Percentiles rank a stretch among this genome's conserved stretches.
phyloP scores from a whole-genome alignment of 2,329 filamentous ascomycete species.

The Epichloe festucae region DNA sequence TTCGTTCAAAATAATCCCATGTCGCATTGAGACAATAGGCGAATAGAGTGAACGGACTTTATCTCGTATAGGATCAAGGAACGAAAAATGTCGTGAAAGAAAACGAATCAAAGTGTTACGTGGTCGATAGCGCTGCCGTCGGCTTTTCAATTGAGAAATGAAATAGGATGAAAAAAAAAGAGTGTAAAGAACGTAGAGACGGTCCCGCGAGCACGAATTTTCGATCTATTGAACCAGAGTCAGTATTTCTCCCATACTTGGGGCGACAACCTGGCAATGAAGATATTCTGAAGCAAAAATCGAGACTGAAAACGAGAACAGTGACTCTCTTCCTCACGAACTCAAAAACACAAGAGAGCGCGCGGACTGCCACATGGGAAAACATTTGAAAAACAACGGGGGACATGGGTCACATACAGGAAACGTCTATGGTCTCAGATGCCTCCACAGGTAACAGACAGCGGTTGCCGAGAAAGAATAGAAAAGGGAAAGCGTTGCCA shows the following conservation, averaged over 20 bases:
- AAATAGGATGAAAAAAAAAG: not conserved
- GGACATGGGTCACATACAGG: conserved; percentile 3
- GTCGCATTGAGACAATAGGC: not conserved
- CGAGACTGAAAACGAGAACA: not conserved
- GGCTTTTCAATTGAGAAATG: not conserved
- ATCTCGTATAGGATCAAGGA: not conserved
- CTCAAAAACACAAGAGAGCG: not conserved
- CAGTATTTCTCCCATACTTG: not conserved
- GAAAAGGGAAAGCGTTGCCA: not conserved
- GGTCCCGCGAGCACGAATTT: not conserved
- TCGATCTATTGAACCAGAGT: not conserved
- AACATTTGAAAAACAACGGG: not conserved
- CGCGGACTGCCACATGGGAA: not conserved
- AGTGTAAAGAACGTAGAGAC: not conserved
- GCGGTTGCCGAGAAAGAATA: not conserved
- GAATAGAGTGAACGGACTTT: not conserved
- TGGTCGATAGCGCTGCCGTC: not conserved
- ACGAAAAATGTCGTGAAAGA: not conserved
- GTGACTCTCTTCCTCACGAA: not conserved
- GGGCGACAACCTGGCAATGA: not conserved
- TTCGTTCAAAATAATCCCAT: conserved; percentile 1
- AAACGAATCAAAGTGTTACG: not conserved
- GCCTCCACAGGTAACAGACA: not conserved
- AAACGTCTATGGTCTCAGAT: conserved; percentile 3
- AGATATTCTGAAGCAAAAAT: not conserved